Evolutionary conservation across 208 protist genomes (phyloP), one percentile per base, ranked within the genome.

Genomic region (Trypanosoma melophagium): DNA sequence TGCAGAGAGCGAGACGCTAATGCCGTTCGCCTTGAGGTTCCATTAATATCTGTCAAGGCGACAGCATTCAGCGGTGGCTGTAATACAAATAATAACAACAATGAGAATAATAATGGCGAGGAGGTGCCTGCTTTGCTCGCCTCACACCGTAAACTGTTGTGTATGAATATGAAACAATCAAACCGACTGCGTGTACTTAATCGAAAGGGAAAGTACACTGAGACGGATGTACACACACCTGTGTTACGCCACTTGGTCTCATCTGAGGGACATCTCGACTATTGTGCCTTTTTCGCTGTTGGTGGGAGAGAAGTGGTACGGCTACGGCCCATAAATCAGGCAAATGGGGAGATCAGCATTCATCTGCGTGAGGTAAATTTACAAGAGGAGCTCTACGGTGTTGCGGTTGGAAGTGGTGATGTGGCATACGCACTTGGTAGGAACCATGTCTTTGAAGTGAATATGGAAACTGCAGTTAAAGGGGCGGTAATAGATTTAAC

Each of bases 131-230:
- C 88, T 38, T 51, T 89, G 25, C 60, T 96, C 19, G 68, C 87
- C 49, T 83, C 79, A 9, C 81, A 91, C 68, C 80, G 84, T 49
- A 77, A 77, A 40, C 67, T 92, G 50, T 76, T 94, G 40, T 94
- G 88, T 77, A 89, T 91, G 79, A 92, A 83, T 35, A 79, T 86
- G 63, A 93, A 93, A 69, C 75, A 87, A 59, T 71, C 88, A n/a
- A 94, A 91, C 70, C 77, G 76, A 41, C 70, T 96, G 25, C 86
- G 88, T 16, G 64, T 96, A 16, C 73, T 96, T 54, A 87, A 87
- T 54, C 80, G 80, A 24, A 69, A 86, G 40, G 90, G 90, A 25
- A 90, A 86, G 58, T 81, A 85, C 61, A 76, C 71, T 22, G 86
- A 94, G 53, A 79, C 66, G 44, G 80, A 77, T 21, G 62, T 96